A percentile compares a stretch with the other conserved stretches of the same genome.
phyloP scores from a whole-genome alignment of 352 stramenopile genomes.

The Phytophthora syringae region DNA sequence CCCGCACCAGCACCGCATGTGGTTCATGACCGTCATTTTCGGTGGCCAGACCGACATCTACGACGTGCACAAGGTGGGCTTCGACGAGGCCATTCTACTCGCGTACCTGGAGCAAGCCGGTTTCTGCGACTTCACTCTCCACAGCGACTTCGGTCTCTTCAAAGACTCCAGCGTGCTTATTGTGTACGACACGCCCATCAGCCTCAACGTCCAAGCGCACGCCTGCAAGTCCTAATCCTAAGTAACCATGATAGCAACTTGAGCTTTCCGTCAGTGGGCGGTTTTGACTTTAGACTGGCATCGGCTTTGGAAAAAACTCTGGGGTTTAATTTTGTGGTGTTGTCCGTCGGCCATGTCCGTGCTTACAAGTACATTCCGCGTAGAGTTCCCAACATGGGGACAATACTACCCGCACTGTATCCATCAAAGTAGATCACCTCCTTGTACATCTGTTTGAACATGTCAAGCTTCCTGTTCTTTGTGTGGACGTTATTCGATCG shows the following conservation, averaged over 20 bases:
- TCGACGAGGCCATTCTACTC: conserved; percentile 61
- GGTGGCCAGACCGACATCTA: conserved; percentile 68
- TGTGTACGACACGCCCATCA: conserved; percentile 58
- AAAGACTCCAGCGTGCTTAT: conserved; percentile 52
- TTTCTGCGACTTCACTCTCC: conserved; percentile 63
- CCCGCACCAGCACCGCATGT: conserved; percentile 56
- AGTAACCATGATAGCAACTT: too few relatives aligned
- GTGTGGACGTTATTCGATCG: conserved; percentile 22
- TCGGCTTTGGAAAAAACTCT: too few relatives aligned
- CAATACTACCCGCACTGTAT: conserved; percentile 47
- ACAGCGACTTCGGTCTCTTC: conserved; percentile 65
- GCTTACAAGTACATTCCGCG: conserved; percentile 61
- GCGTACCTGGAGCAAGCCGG: conserved; percentile 49
- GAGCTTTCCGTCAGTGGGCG: too few relatives aligned
- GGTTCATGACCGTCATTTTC: conserved; percentile 81
- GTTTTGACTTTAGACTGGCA: too few relatives aligned
- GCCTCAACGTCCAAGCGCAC: conserved; percentile 63
- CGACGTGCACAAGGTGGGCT: conserved; percentile 85
- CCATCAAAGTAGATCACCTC: conserved; percentile 81
- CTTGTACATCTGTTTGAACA: conserved; percentile 90
- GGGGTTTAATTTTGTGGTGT: too few relatives aligned
- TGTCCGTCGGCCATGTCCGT: background rate
- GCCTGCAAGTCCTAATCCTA: conserved; percentile 19
- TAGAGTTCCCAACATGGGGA: conserved; percentile 58
- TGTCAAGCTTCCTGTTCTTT: conserved; percentile 58